phyloP scores from a whole-genome alignment of 73 alveolate species.

The Stentor coeruleus region DNA sequence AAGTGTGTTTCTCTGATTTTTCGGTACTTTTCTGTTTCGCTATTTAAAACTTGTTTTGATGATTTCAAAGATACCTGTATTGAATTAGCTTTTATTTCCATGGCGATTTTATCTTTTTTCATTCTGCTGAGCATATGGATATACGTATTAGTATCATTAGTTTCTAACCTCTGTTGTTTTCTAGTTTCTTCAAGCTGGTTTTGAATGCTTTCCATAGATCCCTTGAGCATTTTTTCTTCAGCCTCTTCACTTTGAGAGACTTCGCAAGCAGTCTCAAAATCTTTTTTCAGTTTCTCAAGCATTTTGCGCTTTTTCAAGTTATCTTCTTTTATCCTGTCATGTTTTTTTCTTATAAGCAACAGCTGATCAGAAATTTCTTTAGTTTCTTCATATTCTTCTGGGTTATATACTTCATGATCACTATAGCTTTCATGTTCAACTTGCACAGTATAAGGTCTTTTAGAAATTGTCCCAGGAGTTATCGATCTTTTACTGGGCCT shows the following conservation, averaged over 20 bases:
- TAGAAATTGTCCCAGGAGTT: not conserved
- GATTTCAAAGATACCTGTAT: constrained; percentile 41
- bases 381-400: constrained; percentile 25
- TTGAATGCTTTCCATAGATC: constrained; percentile 33
- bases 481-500: not conserved
- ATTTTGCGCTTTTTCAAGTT: not conserved
- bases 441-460: not conserved
- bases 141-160: constrained; percentile 51
- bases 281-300: constrained; percentile 2
- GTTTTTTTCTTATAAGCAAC: not conserved
- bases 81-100: constrained; percentile 55
- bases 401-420: not conserved
- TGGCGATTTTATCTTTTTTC: constrained; percentile 71
- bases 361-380: constrained; percentile 17
- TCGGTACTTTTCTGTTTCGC: constrained; percentile 57
- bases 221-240: not conserved
- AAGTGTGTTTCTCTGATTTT: constrained; percentile 54
- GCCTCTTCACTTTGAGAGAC: not conserved
- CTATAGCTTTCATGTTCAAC: not conserved
- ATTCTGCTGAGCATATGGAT: constrained; percentile 65
- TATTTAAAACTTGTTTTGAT: constrained; percentile 34
- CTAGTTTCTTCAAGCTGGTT: constrained; percentile 48
- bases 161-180: constrained; percentile 54
- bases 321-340: not conserved
- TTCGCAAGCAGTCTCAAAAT: not conserved